Conservation (phyloP, 768 basidiomycete genomes). For the Phallus indusiatus region DNA sequence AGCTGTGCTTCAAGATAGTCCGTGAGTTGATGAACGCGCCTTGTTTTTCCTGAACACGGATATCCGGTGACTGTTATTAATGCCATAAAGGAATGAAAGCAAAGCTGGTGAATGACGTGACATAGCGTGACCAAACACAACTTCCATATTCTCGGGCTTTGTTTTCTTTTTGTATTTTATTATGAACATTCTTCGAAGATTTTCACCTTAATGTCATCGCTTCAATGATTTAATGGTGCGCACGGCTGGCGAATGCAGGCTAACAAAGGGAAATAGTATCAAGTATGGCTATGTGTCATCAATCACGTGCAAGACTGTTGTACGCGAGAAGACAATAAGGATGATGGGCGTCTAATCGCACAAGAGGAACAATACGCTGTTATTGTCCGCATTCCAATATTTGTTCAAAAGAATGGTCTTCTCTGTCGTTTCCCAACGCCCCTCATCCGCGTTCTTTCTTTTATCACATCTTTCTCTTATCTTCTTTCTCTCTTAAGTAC, state of each 20-base stretch:
- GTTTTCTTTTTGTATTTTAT: too few relatives aligned
- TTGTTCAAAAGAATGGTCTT: background rate
- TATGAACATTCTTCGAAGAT: too few relatives aligned
- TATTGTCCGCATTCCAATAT: background rate
- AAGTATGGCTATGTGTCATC: too few relatives aligned
- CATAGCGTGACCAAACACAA: too few relatives aligned
- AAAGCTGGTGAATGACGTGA: too few relatives aligned
- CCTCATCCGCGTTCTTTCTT: background rate
- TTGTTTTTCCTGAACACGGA: slow-evolving; percentile 81
- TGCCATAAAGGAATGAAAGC: slow-evolving; percentile 49
- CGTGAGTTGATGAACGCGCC: slow-evolving; percentile 57
- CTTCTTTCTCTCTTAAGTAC: background rate
- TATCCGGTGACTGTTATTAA: slow-evolving; percentile 83
- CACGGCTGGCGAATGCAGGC: background rate
- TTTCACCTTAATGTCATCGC: too few relatives aligned
- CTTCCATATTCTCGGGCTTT: too few relatives aligned
- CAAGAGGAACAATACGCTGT: background rate
- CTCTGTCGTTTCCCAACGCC: background rate
- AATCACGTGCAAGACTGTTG: too few relatives aligned
- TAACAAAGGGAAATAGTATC: slow-evolving; percentile 3
- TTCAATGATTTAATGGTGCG: too few relatives aligned
- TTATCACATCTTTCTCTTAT: background rate
- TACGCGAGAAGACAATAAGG: background rate
- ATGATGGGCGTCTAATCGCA: background rate
- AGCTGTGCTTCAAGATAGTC: slow-evolving; percentile 46